Base-by-base conservation (phyloP, 768 basidiomycete species). In the Piloderma croceum region DNA sequence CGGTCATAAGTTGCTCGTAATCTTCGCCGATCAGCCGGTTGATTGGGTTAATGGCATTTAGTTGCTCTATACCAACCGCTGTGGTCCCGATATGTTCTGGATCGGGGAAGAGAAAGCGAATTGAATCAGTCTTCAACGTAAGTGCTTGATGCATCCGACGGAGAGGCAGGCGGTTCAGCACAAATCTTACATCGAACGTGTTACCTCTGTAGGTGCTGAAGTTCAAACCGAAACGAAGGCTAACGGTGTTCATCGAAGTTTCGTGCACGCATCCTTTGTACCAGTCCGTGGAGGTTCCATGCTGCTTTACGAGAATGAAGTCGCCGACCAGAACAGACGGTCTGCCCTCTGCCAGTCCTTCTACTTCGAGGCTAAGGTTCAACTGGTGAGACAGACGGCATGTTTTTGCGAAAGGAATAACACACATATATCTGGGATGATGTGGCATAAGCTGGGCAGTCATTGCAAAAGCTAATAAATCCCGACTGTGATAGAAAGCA, bases 141-240 rank as follows among this genome's bases (percentile, higher is more conserved):
- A 83, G 52, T 0, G 78, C 81, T 42, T 75, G 71, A 50, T 82
- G 79, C 54, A 81, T 78, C 0, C 81, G 64, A 15, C 72, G 70
- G 6, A 79, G 41, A 1, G 77, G 71, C 45, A 71, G 64, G 1
- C 79, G 70, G 48, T 74, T 80, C 6, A 83, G 54, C 45, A 71
- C 71, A 59, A 82, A 82, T 0, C 72, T 69, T 17, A 81, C 67
- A 19, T 69, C 64, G 53, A 71, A 81, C 1, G 38, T 58, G 27
- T 68, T 62, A 3, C 62, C 61, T 2, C 50, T 46, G 51, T 57
- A 62, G 5, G 53, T 57, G 17, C 45, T 46, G 56, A 83, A 83
- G 3, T 64, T 63, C 0, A 45, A 33, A 32, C 69, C 59, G 47
- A 83, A 77, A 12, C 65, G 59, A 0, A 84, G 61, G 1, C 67